Conservation (phyloP, 768 basidiomycete genomes). For the Suillus subalutaceus region DNA sequence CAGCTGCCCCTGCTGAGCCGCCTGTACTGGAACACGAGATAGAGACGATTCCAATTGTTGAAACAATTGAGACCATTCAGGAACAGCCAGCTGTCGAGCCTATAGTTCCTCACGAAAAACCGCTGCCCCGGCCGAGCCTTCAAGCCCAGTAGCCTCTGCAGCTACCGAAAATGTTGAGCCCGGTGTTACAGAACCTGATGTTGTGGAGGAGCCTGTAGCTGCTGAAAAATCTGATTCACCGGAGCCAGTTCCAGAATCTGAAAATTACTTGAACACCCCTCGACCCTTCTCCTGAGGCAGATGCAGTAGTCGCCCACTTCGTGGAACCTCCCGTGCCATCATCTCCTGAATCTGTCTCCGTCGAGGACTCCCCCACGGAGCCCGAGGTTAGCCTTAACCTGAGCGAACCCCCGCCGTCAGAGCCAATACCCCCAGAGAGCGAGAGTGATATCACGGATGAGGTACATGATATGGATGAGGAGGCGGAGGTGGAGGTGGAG, state of each 20-base stretch:
- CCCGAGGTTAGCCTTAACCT: conserved; percentile 25
- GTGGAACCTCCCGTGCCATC: conserved; percentile 4
- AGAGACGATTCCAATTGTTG: conserved; percentile 3
- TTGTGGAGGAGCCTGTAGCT: conserved; percentile 12
- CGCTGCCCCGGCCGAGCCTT: not conserved
- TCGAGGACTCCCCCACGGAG: not conserved
- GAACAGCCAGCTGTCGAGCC: not conserved
- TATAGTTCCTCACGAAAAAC: not conserved
- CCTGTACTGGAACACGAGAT: conserved; percentile 7
- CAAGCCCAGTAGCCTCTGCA: not conserved
- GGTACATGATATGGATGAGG: conserved; percentile 25
- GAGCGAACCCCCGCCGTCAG: conserved; percentile 34
- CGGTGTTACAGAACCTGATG: conserved; percentile 4
- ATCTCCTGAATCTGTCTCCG: conserved; percentile 4
- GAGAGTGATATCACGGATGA: conserved; percentile 40
- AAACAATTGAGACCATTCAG: not conserved
- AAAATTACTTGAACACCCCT: conserved; percentile 9
- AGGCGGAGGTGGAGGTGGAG: conserved; percentile 17
- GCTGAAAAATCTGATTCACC: conserved; percentile 15
- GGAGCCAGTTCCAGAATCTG: conserved; percentile 7
- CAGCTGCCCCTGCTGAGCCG: conserved; percentile 2
- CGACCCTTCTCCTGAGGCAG: conserved; percentile 16
- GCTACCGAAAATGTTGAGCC: not conserved
- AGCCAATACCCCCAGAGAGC: conserved; percentile 35
- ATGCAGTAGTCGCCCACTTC: conserved; percentile 3